Base-by-base conservation (phyloP, 192 early-diverging fungal species). In the Fimicolochytrium jonesii region DNA sequence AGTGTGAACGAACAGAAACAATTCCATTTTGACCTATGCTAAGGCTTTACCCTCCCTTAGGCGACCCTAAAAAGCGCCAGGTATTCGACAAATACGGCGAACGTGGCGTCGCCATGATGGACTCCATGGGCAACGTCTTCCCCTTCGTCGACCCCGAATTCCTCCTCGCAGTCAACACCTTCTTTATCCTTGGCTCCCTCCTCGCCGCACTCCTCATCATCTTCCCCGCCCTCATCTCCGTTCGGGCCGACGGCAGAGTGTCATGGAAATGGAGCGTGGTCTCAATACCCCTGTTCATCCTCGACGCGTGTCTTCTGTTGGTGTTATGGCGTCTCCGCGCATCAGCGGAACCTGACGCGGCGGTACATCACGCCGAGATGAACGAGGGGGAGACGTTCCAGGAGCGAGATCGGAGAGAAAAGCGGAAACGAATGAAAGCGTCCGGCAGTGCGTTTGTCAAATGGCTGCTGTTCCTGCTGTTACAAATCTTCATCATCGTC, bases 1-100 rank as follows among this genome's bases (percentile, higher is more conserved):
- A 59, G 71, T 67, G n/a, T n/a, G n/a, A n/a, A n/a, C n/a, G n/a
- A n/a, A 22, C 50, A 84, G 68, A 32, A 84, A 77, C 1, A 58
- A 50, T 6, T 72, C 50, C 18, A 79, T 67, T 15, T 44, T 37
- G 42, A 32, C 3, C 36, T 35, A n/a, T 67, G 48, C 39, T 25
- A 34, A 11, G 46, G 50, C 42, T 54, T 47, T 6, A 46, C 64
- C 68, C 72, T 30, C 71, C 41, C 68, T 18, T 28, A 75, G 68
- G 62, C 26, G 78, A 79, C 53, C 64, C 57, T 33, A 87, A 94
- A 63, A 92, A 90, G 61, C 84, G 93, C 13, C 64, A 85, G 28
- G 84, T 98, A 18, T 98, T 94, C 72, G 92, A 96, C 77, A 84
- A 86, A 62, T 94, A 95, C 69, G 78, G 76, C 30, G 77, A 81